Evolutionary conservation across 2,329 filamentous ascomycete genomes (phyloP).

Genomic region (Alternaria sp.): DNA sequence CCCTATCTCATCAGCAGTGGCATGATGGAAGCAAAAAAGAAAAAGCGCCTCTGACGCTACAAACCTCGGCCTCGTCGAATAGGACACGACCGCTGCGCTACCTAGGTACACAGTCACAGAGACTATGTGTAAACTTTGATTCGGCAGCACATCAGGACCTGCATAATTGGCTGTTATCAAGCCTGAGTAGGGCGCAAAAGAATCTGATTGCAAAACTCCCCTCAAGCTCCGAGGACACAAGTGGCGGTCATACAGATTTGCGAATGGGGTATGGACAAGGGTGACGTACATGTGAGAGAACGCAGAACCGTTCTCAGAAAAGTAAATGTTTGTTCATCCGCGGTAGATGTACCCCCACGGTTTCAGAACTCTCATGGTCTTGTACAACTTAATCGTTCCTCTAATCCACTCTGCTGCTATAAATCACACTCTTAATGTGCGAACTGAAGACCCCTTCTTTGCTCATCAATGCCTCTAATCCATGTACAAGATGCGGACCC

Average conservation of each 20-base stretch:
- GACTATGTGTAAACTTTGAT: conserved; percentile 17
- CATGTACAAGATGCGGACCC: conserved; percentile 25
- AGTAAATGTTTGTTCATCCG: conserved; percentile 9
- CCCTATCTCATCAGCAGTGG: conserved; percentile 24
- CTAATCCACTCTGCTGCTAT: conserved; percentile 13
- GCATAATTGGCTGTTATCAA: not conserved
- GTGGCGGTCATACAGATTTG: conserved; percentile 15
- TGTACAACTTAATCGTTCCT: not conserved
- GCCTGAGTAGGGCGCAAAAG: conserved; percentile 17
- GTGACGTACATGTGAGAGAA: conserved; percentile 5
- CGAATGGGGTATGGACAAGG: conserved; percentile 5
- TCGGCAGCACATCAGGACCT: conserved; percentile 9
- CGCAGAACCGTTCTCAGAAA: conserved; percentile 16
- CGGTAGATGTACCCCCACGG: conserved; percentile 4
- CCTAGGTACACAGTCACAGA: conserved; percentile 17
- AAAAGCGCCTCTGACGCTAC: conserved; percentile 26
- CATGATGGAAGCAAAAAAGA: conserved; percentile 20
- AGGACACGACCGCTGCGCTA: conserved; percentile 23
- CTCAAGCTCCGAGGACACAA: conserved; percentile 5
- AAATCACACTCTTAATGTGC: conserved; percentile 15
- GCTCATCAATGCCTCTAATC: conserved; percentile 2
- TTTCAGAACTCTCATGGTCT: conserved; percentile 2
- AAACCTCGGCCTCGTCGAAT: conserved; percentile 26
- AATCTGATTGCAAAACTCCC: conserved; percentile 5
- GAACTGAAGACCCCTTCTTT: conserved; percentile 7